phyloP scores from a whole-genome alignment of 2,329 filamentous ascomycete species.

The Ilyonectria mors-panacis region DNA sequence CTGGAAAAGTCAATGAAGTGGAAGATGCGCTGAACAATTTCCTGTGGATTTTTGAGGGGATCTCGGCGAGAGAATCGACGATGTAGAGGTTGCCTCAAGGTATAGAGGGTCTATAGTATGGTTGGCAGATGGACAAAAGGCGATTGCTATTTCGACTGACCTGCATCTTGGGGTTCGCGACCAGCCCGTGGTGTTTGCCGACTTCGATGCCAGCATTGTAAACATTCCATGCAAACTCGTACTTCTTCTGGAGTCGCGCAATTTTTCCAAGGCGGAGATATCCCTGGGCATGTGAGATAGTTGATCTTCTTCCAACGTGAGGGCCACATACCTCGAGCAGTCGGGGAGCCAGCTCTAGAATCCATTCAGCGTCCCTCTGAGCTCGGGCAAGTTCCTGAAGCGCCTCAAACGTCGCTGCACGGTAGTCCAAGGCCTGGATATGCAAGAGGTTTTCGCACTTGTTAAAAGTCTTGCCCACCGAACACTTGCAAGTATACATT shows the following conservation, averaged over 20 bases:
- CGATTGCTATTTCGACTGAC: constrained; percentile 38
- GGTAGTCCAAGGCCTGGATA: constrained; percentile 59
- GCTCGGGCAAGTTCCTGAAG: constrained; percentile 56
- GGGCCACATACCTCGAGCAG: constrained; percentile 54
- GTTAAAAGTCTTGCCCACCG: constrained; percentile 54
- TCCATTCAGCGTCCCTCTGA: constrained; percentile 59
- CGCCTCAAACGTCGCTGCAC: constrained; percentile 58
- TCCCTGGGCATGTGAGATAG: constrained; percentile 50
- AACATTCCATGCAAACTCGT: constrained; percentile 57
- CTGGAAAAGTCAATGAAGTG: constrained; percentile 52
- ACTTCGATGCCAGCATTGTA: constrained; percentile 58
- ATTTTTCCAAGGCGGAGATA: constrained; percentile 61
- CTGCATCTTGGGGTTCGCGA: constrained; percentile 52
- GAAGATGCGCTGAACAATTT: constrained; percentile 56
- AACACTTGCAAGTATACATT: constrained; percentile 57
- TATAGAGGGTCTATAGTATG: constrained; percentile 51
- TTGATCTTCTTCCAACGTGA: neutral
- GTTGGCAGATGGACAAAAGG: constrained; percentile 10
- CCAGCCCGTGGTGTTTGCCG: constrained; percentile 46
- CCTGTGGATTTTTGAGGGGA: constrained; percentile 54
- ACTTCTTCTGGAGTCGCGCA: constrained; percentile 54
- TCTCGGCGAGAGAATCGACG: constrained; percentile 52
- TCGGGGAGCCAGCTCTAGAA: constrained; percentile 59
- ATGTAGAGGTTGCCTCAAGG: constrained; percentile 54
- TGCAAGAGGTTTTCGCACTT: constrained; percentile 57